Evolutionary conservation across 2,329 filamentous ascomycete genomes (phyloP).

Genomic region (Diplocarpon mali): DNA sequence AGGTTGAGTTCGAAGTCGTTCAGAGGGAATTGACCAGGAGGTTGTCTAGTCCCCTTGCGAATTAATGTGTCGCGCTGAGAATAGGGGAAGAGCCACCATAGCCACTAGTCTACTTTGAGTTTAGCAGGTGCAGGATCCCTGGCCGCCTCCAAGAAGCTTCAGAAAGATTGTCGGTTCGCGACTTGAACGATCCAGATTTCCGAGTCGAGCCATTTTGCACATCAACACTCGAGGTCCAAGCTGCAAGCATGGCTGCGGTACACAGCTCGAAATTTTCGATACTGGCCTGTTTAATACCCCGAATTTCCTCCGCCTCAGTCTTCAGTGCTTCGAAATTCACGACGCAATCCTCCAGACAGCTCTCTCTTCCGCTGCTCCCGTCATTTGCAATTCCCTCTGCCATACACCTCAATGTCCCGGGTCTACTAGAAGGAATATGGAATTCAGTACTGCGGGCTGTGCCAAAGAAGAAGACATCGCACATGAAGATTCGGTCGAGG

Average conservation of each 20-base stretch:
- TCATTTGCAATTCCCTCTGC: slow-evolving; percentile 48
- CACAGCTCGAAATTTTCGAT: slow-evolving; percentile 32
- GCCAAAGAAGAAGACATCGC: slow-evolving; percentile 97
- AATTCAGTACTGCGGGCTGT: slow-evolving; percentile 85
- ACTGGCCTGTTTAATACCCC: slow-evolving; percentile 43
- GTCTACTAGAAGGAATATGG: slow-evolving; percentile 75
- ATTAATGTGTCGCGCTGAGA: slow-evolving; percentile 19
- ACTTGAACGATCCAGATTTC: background rate
- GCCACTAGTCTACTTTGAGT: slow-evolving; percentile 8
- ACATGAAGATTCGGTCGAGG: slow-evolving; percentile 86
- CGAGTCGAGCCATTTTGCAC: too few species aligned
- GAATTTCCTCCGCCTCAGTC: slow-evolving; percentile 35
- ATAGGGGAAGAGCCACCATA: slow-evolving; percentile 13
- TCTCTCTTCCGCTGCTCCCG: slow-evolving; percentile 38
- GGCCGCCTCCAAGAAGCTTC: slow-evolving; percentile 14
- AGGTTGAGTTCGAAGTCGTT: background rate
- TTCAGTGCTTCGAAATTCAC: slow-evolving; percentile 34
- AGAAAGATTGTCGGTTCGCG: slow-evolving; percentile 10
- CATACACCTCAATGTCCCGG: slow-evolving; percentile 51
- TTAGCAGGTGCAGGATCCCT: slow-evolving; percentile 7
- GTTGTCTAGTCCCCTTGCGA: slow-evolving; percentile 17
- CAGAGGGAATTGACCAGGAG: slow-evolving; percentile 15
- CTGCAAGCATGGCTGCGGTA: slow-evolving; percentile 32
- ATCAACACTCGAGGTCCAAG: too few species aligned
- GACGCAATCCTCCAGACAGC: slow-evolving; percentile 35